Evolutionary conservation across 1,284 basidiomycete species (phyloP).

Genomic region (Calocybe gambosa): DNA sequence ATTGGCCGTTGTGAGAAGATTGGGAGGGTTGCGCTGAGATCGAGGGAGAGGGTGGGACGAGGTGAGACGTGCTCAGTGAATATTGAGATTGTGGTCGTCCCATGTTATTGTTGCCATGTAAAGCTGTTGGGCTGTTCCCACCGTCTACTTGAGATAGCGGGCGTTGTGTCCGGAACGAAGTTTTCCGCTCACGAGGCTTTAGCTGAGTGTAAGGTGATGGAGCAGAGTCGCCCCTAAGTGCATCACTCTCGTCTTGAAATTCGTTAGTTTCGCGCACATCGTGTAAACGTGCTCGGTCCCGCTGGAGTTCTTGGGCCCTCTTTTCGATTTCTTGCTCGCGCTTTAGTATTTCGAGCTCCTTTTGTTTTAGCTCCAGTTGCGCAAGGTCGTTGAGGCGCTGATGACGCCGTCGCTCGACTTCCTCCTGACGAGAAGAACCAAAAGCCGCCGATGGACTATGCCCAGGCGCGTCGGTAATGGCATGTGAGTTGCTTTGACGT

Average conservation of each 20-base stretch:
- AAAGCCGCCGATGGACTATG: background rate
- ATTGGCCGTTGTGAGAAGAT: constrained; percentile 10
- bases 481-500: constrained; percentile 8
- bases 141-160: constrained; percentile 15
- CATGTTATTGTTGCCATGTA: background rate
- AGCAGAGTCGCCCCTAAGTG: background rate
- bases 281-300: constrained; percentile 38
- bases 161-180: constrained; percentile 26
- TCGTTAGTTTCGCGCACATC: constrained; percentile 23
- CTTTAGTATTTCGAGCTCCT: constrained; percentile 44
- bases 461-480: constrained; percentile 2
- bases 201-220: constrained; percentile 13
- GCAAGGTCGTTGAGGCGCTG: constrained; percentile 46
- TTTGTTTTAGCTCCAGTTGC: constrained; percentile 48
- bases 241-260: constrained; percentile 16
- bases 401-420: constrained; percentile 33
- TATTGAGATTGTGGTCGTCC: constrained; percentile 12
- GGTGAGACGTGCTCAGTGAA: constrained; percentile 24
- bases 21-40: constrained; percentile 16
- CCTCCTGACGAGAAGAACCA: constrained; percentile 20
- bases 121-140: constrained; percentile 4
- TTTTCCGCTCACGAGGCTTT: constrained; percentile 28
- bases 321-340: constrained; percentile 56
- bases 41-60: constrained; percentile 32
- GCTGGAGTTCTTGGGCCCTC: constrained; percentile 47